A percentile compares a stretch with the other conserved stretches of the same genome.
These are phyloP conservation scores for Filobasidium uniguttulatum DNA, from an alignment of 1,284 basidiomycete genomes.

Conservation along the genomic window DNA sequence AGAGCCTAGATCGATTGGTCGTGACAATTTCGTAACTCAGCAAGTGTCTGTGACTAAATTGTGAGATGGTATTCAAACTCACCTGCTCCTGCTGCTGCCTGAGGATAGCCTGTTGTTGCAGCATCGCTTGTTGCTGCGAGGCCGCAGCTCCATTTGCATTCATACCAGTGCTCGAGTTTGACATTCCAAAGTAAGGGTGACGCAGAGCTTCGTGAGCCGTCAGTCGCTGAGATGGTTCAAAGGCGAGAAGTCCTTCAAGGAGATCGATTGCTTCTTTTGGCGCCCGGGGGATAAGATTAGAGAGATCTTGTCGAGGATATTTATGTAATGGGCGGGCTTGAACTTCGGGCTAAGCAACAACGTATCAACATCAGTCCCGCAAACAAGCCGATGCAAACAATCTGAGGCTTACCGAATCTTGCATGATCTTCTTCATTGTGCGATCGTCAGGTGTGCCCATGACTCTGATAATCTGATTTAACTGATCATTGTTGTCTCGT, in stretches of 20 bases:
- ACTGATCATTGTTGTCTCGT: slow-evolving; percentile 92
- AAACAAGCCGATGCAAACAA: background rate
- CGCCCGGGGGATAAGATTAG: slow-evolving; percentile 81
- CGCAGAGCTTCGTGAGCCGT: slow-evolving; percentile 81
- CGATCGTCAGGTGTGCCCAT: slow-evolving; percentile 89
- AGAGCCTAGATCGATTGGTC: background rate
- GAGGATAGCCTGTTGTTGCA: slow-evolving; percentile 20
- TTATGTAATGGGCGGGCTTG: slow-evolving; percentile 75
- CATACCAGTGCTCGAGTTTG: slow-evolving; percentile 7
- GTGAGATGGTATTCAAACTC: slow-evolving; percentile 3
- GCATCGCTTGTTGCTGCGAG: slow-evolving; percentile 26
- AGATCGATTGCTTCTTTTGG: slow-evolving; percentile 89
- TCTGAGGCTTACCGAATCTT: slow-evolving; percentile 61
- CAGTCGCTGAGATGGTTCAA: slow-evolving; percentile 85
- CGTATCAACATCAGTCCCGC: slow-evolving; percentile 2
- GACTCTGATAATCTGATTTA: slow-evolving; percentile 94
- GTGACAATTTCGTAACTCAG: background rate
- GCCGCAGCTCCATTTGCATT: slow-evolving; percentile 1
- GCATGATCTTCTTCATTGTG: slow-evolving; percentile 74
- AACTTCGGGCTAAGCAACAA: slow-evolving; percentile 61
- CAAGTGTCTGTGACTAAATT: background rate
- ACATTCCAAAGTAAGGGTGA: slow-evolving; percentile 67
- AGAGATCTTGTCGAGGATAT: slow-evolving; percentile 80
- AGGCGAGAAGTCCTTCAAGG: slow-evolving; percentile 87
- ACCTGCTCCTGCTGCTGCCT: background rate